A percentile compares a stretch with the other conserved stretches of the same genome.
Conservation (phyloP, 495 filamentous ascomycete species). For the Lichenothelia convexa region DNA sequence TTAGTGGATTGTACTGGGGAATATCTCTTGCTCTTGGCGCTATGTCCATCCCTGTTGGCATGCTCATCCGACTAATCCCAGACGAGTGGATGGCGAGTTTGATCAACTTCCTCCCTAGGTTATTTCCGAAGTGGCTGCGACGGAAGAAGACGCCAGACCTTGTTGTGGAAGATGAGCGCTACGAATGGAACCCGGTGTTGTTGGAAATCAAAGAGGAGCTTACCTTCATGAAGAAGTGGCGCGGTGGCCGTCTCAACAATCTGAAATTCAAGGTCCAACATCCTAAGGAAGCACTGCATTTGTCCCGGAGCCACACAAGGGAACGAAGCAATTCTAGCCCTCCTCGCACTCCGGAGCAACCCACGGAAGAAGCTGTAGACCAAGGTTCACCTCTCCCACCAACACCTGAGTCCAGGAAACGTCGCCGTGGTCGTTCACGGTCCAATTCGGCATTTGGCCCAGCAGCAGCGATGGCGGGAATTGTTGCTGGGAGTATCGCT, state of each 20-base stretch:
- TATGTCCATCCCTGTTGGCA: slow-evolving; percentile 50
- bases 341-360: slow-evolving; percentile 46
- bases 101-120: too few relatives aligned
- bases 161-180: slow-evolving; percentile 57
- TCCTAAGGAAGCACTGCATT: slow-evolving; percentile 51
- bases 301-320: slow-evolving; percentile 54
- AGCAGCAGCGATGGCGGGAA: slow-evolving; percentile 69
- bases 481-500: slow-evolving; percentile 71
- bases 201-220: slow-evolving; percentile 23
- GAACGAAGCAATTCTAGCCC: slow-evolving; percentile 55
- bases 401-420: slow-evolving; percentile 56
- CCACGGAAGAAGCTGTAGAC: slow-evolving; percentile 29
- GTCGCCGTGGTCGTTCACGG: slow-evolving; percentile 56
- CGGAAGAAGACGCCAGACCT: slow-evolving; percentile 18
- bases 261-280: slow-evolving; percentile 72
- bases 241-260: slow-evolving; percentile 71
- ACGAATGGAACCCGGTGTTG: slow-evolving; percentile 30
- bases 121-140: slow-evolving; percentile 23
- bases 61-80: slow-evolving; percentile 57
- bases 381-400: slow-evolving; percentile 31
- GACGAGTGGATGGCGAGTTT: slow-evolving; percentile 41
- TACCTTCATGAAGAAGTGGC: slow-evolving; percentile 47
- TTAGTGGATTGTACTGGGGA: slow-evolving; percentile 55
- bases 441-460: slow-evolving; percentile 77
- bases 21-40: slow-evolving; percentile 53